phyloP scores from a whole-genome alignment of 148 eudicot species.

The Rhododendron ferrugineum region DNA sequence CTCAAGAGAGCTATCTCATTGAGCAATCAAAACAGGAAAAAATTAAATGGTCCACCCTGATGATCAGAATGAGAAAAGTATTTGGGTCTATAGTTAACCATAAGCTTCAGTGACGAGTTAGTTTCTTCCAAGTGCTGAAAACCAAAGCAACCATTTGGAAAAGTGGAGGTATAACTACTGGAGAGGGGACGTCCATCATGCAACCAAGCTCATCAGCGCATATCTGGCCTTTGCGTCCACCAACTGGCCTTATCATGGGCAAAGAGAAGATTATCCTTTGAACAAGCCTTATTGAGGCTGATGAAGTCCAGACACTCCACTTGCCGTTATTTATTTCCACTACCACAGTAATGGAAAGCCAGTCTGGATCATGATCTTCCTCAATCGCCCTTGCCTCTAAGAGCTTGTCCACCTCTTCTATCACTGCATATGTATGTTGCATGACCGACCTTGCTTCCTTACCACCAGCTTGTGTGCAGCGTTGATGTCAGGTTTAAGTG shows the following conservation, averaged over 20 bases:
- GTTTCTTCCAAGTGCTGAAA: not conserved
- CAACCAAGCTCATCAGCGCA: not conserved
- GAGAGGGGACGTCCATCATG: not conserved
- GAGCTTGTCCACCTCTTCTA: not conserved
- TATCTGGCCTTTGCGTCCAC: not conserved
- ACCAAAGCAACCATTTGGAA: slow-evolving; percentile 4
- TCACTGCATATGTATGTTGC: not conserved
- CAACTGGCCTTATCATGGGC: not conserved
- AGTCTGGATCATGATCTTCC: not conserved
- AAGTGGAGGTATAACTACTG: not conserved
- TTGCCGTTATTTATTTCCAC: not conserved
- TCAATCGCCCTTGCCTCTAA: not conserved
- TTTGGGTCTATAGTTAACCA: not conserved
- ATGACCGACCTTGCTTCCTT: not conserved
- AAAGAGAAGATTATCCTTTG: not conserved
- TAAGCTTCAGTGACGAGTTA: not conserved
- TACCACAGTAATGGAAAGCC: not conserved
- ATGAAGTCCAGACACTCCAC: not conserved
- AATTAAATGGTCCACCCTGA: not conserved
- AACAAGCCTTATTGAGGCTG: not conserved
- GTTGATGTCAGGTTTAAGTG: not conserved
- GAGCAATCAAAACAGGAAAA: not conserved
- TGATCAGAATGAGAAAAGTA: not conserved
- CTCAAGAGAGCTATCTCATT: not conserved
- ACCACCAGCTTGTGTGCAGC: not conserved